These are phyloP conservation scores for Mimosa bimucronata DNA, from an alignment of 306 rosid species.

Conservation along the genomic window DNA sequence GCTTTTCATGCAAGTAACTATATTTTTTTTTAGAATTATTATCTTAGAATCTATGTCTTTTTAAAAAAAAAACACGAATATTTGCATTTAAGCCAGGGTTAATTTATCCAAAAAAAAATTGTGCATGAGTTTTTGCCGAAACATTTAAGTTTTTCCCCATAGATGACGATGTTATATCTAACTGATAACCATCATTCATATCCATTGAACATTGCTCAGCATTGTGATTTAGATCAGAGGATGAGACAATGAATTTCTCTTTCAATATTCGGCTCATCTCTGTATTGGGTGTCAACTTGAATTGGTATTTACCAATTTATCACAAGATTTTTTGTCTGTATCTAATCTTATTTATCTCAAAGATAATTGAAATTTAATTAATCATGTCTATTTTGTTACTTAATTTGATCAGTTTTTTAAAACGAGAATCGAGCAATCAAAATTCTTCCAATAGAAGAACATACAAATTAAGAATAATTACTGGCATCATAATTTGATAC, in stretches of 20 bases:
- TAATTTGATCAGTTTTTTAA: background rate
- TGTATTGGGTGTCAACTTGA: background rate
- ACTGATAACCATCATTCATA: background rate
- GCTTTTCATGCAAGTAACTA: background rate
- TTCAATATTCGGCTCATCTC: background rate
- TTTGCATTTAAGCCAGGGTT: background rate
- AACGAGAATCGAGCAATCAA: background rate
- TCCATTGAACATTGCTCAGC: conserved; percentile 39
- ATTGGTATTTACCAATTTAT: background rate
- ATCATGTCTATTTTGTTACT: background rate
- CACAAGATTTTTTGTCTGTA: background rate
- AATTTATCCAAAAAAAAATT: background rate
- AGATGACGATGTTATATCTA: conserved; percentile 25
- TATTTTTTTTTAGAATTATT: too few relatives aligned
- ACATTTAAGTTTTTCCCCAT: background rate
- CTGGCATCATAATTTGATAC: background rate
- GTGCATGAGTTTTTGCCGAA: background rate
- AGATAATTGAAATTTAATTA: background rate
- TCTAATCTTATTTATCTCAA: background rate
- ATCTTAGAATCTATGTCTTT: too few relatives aligned
- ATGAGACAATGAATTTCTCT: conserved; percentile 20
- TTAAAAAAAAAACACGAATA: too few relatives aligned
- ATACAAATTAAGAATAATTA: background rate
- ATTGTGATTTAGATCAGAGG: conserved; percentile 10
- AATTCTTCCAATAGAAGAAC: background rate